Evolutionary conservation across 768 basidiomycete genomes (phyloP).

Genomic region (Pisolithus tinctorius): DNA sequence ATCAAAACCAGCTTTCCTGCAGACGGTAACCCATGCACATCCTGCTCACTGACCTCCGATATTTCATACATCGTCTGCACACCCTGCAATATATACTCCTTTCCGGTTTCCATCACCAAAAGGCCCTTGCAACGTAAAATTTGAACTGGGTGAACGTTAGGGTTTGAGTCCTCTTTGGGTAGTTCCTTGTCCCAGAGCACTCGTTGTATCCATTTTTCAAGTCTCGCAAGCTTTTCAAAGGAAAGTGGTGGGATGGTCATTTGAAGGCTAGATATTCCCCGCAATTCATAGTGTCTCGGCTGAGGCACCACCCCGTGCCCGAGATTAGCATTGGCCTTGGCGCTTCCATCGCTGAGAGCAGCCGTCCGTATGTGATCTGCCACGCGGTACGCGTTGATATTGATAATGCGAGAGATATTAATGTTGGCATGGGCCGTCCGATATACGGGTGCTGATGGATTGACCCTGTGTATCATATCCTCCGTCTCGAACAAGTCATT

Average conservation of each 20-base stretch:
- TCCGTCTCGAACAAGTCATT: constrained; percentile 44
- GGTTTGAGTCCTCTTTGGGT: constrained; percentile 23
- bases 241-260: constrained; percentile 60
- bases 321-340: constrained; percentile 25
- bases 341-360: constrained; percentile 11
- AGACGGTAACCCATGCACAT: constrained; percentile 43
- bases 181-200: constrained; percentile 76
- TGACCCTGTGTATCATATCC: constrained; percentile 60
- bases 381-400: constrained; percentile 73
- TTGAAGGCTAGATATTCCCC: constrained; percentile 80
- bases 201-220: constrained; percentile 77
- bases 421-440: constrained; percentile 65
- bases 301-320: constrained; percentile 26
- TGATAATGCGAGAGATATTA: constrained; percentile 71
- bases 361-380: constrained; percentile 23
- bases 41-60: constrained; percentile 33
- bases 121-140: constrained; percentile 89
- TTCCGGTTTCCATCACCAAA: constrained; percentile 47
- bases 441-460: constrained; percentile 73
- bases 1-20: constrained; percentile 83
- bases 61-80: constrained; percentile 90
- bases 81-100: constrained; percentile 78
- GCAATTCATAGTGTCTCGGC: constrained; percentile 56
- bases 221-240: constrained; percentile 34
- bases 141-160: constrained; percentile 31